Base-by-base conservation (phyloP, 176 grass and related monocot species). In the Hordeum marinum region DNA sequence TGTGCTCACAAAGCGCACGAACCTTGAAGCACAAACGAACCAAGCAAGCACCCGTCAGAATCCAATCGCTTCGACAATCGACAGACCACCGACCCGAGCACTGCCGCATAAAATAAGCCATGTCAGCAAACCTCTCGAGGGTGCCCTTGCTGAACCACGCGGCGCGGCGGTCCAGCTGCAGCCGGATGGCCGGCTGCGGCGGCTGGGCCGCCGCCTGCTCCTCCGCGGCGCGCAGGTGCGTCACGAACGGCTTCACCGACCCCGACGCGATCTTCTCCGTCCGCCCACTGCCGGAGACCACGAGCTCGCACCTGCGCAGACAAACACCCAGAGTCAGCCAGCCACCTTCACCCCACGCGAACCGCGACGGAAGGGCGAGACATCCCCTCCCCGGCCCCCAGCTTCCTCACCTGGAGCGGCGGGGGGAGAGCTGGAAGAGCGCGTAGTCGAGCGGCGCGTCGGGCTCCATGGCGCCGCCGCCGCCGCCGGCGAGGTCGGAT, bases 181-280 rank as follows among this genome's bases (percentile, higher is more conserved):
- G 80, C 18, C 86, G 89, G 81, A 99, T 96, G 42, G 84, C 84
- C 75, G 78, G 26, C 18, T 59, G 46, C 79, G 75, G 34, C 41
- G 83, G 83, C 46, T 90, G 80, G 3, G 80, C 88, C 9, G 88
- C 67, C 13, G 86, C 88, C 84, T 99, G 97, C 82, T 96, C 91
- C 91, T 94, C 97, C 31, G 84, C 97, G 41, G 90, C 86, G 76
- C 94, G 94, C 84, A 99, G 73, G 85, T 99, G 88, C 10, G 94
- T 83, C 46, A 94, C 75, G 78, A 99, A 99, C 27, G 94, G 93
- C 83, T 96, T 99, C 82, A 99, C 80, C 63, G 89, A 92, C 76
- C 97, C 97, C 21, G 94, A 99, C 62, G 97, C 97, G 79, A 99
- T 94, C 92, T 91, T 99, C 90, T 99, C 97, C 35, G 94, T 94